Percentiles rank a stretch among this genome's conserved stretches.
phyloP scores from a whole-genome alignment of 352 stramenopile genomes.

The Globisporangium acanthophoron region DNA sequence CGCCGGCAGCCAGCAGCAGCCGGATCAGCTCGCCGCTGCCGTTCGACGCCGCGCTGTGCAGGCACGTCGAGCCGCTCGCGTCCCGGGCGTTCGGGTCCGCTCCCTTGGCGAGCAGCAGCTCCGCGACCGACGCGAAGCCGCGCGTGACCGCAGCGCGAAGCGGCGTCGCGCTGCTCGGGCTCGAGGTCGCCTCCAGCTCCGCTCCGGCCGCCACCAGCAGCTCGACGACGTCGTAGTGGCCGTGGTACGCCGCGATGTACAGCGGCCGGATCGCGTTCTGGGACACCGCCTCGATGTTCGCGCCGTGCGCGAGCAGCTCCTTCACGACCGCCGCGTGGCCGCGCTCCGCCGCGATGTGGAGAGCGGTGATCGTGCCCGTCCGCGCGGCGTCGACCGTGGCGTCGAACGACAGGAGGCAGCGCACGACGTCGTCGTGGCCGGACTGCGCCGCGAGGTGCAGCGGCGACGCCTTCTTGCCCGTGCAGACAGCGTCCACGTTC shows the following conservation, averaged over 20 bases:
- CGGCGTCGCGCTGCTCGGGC: slow-evolving; percentile 37
- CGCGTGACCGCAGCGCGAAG: slow-evolving; percentile 42
- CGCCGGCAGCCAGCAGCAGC: slow-evolving; percentile 24
- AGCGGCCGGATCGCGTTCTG: slow-evolving; percentile 37
- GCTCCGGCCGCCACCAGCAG: slow-evolving; percentile 33
- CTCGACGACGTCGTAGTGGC: slow-evolving; percentile 38
- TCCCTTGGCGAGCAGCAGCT: slow-evolving; percentile 31
- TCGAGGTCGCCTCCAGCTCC: slow-evolving; percentile 32
- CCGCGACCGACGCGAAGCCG: slow-evolving; percentile 27
- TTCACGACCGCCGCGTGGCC: slow-evolving; percentile 32
- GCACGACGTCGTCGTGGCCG: slow-evolving; percentile 44
- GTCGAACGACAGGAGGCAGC: slow-evolving; percentile 43
- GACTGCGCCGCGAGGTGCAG: slow-evolving; percentile 48
- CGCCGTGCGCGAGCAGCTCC: slow-evolving; percentile 36
- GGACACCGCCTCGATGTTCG: slow-evolving; percentile 33
- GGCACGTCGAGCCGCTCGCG: slow-evolving; percentile 35
- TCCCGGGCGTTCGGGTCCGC: slow-evolving; percentile 38
- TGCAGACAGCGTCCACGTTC: slow-evolving; percentile 38
- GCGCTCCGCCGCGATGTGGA: slow-evolving; percentile 53
- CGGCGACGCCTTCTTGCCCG: slow-evolving; percentile 21
- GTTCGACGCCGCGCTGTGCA: slow-evolving; percentile 45
- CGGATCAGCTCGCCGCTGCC: slow-evolving; percentile 34
- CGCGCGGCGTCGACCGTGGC: slow-evolving; percentile 42
- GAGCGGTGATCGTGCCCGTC: slow-evolving; percentile 31
- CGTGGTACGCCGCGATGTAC: slow-evolving; percentile 46